Conservation (phyloP, 192 early-diverging fungal species). For the Spinellus fusiger region DNA sequence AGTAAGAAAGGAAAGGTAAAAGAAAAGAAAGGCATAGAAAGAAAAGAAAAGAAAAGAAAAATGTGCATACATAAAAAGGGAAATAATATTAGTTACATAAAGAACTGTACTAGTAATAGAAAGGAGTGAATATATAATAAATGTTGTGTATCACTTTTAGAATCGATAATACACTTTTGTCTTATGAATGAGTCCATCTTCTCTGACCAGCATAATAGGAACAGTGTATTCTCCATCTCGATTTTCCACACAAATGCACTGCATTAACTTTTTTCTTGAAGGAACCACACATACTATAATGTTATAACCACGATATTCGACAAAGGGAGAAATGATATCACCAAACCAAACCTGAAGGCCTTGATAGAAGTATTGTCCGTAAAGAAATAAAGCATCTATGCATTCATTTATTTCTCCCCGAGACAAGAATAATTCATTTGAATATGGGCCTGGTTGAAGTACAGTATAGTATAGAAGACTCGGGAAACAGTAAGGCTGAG, state of each 20-base stretch:
- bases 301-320: conserved; percentile 35
- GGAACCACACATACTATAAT: conserved; percentile 39
- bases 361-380: conserved; percentile 59
- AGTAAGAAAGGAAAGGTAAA: background rate
- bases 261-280: background rate
- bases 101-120: background rate
- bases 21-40: background rate
- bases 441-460: background rate
- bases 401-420: background rate
- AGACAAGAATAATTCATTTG: background rate
- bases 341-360: conserved; percentile 63
- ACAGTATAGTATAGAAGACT: conserved; percentile 31
- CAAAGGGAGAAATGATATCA: conserved; percentile 13
- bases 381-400: conserved; percentile 43
- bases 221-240: conserved; percentile 3
- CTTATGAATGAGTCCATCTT: conserved; percentile 32
- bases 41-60: background rate
- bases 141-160: background rate
- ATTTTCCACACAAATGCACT: background rate
- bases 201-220: conserved; percentile 28
- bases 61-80: background rate
- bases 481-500: conserved; percentile 10
- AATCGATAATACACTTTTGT: conserved; percentile 21
- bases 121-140: background rate
- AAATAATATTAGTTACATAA: background rate